Base-by-base conservation (phyloP, 257 asterid genomes). In the Rauvolfia tetraphylla region DNA sequence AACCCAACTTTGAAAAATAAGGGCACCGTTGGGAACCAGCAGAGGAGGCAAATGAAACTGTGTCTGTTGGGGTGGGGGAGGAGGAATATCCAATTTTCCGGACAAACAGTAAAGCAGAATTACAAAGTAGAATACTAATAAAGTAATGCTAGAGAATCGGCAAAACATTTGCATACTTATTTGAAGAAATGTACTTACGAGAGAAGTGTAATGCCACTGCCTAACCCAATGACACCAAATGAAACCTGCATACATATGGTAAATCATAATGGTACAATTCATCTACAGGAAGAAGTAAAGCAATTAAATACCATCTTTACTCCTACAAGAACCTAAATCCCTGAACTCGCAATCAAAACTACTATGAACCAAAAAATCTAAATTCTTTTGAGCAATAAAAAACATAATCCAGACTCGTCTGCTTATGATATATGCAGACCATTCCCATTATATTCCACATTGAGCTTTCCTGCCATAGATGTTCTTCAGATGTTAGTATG, bases 201-300 rank as follows among this genome's bases (percentile, higher is more conserved):
- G 79, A 95, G 98, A 85, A 95, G 97, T 59, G 95, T 29, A 71
- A 88, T 71, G 59, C 99, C 99, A 76, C 76, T 72, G 62, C 99
- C 83, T 80, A 95, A 84, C 79, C 99, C 99, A 81, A 95, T 87
- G 76, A 89, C 93, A 65, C 99, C 99, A 59, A 95, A 95, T 29
- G 98, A 95, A 79, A 91, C 95, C 98, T 92, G 94, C 77, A 81
- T 9, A 77, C 15, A 31, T 34, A 18, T 7, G 61, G 42, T 23
- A 44, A 53, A 72, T 31, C 18, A 5, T 33, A 44, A 72, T 41
- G n/a, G 61, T 27, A 34, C 31, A 51, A 27, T 44, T 71, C 17
- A 49, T 44, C 73, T 13, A 10, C 12, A 41, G 23, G 22, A 10
- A 25, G 57, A 23, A 69, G 18, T 44, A 38, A 8, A 20, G 17